Conservation (phyloP, 441 rosid species). For the Erysimum cheiri region DNA sequence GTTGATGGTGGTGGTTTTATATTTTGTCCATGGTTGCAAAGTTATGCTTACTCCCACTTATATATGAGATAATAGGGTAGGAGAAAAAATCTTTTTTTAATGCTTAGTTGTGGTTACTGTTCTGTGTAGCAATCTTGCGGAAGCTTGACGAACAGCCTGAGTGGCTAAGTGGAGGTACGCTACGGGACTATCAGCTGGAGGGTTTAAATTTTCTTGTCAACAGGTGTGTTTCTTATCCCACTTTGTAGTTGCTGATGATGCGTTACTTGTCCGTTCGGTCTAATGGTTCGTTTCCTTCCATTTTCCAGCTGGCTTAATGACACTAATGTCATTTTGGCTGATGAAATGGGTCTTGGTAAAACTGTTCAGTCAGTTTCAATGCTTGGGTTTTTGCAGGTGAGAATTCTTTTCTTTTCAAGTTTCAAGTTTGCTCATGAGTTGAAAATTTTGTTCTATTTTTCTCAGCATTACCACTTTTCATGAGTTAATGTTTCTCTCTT, state of each 20-base stretch:
- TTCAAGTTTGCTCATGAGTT: constrained; percentile 28
- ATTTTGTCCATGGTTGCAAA: constrained; percentile 12
- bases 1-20: constrained; percentile 29
- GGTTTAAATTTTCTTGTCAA: constrained; percentile 99
- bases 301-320: constrained; percentile 95
- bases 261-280: constrained; percentile 36
- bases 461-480: constrained; percentile 24
- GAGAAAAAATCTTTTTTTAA: constrained; percentile 7
- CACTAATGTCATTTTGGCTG: constrained; percentile 99
- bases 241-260: constrained; percentile 1
- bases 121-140: constrained; percentile 77
- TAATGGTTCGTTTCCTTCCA: constrained; percentile 36
- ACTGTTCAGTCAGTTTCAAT: constrained; percentile 99
- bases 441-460: constrained; percentile 16
- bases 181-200: constrained; percentile 99
- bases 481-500: constrained; percentile 27
- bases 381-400: constrained; percentile 99
- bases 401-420: constrained; percentile 25
- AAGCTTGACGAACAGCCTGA: constrained; percentile 99
- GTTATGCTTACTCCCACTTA: constrained; percentile 15
- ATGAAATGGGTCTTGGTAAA: constrained; percentile 99
- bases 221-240: constrained; percentile 63
- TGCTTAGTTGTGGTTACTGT: constrained; percentile 32
- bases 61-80: constrained; percentile 11
- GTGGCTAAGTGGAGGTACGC: constrained; percentile 97